These are phyloP conservation scores for Suillus decipiens DNA, from an alignment of 768 basidiomycete genomes.

Conservation along the genomic window DNA sequence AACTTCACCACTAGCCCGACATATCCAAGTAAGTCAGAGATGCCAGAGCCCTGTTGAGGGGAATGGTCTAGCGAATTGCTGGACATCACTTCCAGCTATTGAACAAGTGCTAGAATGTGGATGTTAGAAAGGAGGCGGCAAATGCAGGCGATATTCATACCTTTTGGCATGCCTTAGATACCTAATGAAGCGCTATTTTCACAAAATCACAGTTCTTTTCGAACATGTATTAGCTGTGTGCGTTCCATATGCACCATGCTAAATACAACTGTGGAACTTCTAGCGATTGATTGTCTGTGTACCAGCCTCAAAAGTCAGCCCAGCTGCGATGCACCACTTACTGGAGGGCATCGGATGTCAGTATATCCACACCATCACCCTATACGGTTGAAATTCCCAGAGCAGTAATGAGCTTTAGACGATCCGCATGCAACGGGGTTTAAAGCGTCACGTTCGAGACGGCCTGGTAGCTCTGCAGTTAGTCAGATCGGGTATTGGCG, in stretches of 20 bases:
- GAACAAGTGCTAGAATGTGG: neutral
- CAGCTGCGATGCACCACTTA: neutral
- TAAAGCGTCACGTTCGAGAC: too few relatives aligned
- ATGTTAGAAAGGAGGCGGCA: neutral
- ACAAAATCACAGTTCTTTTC: neutral
- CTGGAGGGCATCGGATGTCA: neutral
- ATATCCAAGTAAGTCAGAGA: neutral
- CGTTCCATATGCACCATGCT: neutral
- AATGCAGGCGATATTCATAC: neutral
- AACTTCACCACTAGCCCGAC: neutral
- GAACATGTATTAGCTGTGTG: neutral
- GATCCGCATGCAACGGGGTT: neutral
- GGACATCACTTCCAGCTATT: neutral
- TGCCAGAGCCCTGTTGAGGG: neutral
- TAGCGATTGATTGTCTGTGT: neutral
- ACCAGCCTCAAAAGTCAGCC: neutral
- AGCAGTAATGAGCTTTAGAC: neutral
- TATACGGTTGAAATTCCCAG: neutral
- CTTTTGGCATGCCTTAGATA: neutral
- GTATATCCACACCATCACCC: neutral
- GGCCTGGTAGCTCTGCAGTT: too few relatives aligned
- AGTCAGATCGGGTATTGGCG: too few relatives aligned
- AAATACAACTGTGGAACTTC: neutral
- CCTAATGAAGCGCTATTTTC: neutral
- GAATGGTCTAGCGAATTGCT: neutral